Conservation (phyloP, 441 rosid species). For the Croton laevigatus region DNA sequence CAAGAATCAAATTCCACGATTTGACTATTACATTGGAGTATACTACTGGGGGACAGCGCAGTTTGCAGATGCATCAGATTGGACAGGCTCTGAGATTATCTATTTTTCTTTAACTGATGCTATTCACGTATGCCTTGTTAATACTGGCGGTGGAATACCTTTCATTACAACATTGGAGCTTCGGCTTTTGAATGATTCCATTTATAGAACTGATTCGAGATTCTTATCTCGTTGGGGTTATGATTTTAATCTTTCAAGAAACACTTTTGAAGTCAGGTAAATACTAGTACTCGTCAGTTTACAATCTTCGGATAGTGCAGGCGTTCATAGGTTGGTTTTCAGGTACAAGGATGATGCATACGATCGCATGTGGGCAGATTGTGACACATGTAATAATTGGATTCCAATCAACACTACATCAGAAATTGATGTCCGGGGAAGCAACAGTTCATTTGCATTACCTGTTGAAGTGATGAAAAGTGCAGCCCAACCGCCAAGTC, state of each 20-base stretch:
- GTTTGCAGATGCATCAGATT: rapidly evolving
- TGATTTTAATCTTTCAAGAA: conserved; percentile 2
- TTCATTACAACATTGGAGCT: conserved; percentile 24
- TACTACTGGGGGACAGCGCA: conserved; percentile 9
- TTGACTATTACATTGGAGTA: conserved; percentile 25
- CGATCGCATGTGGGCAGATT: background rate
- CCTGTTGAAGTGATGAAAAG: conserved; percentile 12
- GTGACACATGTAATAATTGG: background rate
- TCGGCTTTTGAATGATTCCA: conserved; percentile 15
- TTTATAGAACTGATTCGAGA: conserved; percentile 3
- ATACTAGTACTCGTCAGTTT: background rate
- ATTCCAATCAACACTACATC: background rate
- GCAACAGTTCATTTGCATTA: background rate
- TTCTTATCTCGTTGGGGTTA: background rate
- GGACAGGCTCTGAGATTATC: background rate
- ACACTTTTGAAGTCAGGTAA: background rate
- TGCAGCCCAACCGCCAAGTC: background rate
- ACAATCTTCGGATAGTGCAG: too few species aligned
- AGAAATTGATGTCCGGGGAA: background rate
- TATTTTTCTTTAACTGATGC: conserved; percentile 10
- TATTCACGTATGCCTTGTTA: conserved; percentile 24
- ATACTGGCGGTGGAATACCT: conserved; percentile 23
- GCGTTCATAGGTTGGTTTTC: background rate
- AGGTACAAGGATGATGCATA: conserved; percentile 18
- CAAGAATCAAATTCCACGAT: conserved; percentile 13